Evolutionary conservation across 2,329 filamentous ascomycete genomes (phyloP).

Genomic region (Cladophialophora immunda): DNA sequence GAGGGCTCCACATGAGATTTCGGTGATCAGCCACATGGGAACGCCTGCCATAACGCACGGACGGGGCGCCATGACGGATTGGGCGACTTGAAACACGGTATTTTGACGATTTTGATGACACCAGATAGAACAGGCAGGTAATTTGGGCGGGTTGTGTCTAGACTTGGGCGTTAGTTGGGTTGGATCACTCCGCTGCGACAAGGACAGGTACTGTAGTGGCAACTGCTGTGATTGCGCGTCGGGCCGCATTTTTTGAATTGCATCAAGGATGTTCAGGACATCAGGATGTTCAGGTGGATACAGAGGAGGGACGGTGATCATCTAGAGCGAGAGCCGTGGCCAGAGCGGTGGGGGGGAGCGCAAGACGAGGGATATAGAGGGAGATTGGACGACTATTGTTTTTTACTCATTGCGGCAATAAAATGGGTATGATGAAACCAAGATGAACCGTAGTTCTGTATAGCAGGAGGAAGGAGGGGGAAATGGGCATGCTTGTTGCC

Average conservation of each 20-base stretch:
- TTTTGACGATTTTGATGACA: constrained; percentile 14
- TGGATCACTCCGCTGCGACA: not conserved
- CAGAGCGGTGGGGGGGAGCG: not conserved
- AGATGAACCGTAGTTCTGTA: not conserved
- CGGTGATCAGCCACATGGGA: constrained; percentile 20
- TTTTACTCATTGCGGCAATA: not conserved
- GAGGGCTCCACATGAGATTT: not conserved
- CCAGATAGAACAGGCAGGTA: constrained; percentile 7
- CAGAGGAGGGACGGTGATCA: not conserved
- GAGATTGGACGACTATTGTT: not conserved
- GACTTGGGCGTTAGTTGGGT: not conserved
- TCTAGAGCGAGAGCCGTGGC: not conserved
- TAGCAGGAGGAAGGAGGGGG: not conserved
- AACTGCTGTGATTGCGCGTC: constrained; percentile 7
- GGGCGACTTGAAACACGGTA: constrained; percentile 28
- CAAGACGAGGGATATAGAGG: not conserved
- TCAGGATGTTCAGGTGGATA: not conserved
- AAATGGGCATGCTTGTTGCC: not conserved
- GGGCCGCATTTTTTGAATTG: constrained; percentile 2
- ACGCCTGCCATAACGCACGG: constrained; percentile 1
- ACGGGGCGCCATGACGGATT: constrained; percentile 10
- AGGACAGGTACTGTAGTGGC: not conserved
- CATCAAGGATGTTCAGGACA: not conserved
- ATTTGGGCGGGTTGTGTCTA: constrained; percentile 2
- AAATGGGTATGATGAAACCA: not conserved